Evolutionary conservation across 176 grass and related monocot species (phyloP).

Genomic region (Zoysia pacifica): DNA sequence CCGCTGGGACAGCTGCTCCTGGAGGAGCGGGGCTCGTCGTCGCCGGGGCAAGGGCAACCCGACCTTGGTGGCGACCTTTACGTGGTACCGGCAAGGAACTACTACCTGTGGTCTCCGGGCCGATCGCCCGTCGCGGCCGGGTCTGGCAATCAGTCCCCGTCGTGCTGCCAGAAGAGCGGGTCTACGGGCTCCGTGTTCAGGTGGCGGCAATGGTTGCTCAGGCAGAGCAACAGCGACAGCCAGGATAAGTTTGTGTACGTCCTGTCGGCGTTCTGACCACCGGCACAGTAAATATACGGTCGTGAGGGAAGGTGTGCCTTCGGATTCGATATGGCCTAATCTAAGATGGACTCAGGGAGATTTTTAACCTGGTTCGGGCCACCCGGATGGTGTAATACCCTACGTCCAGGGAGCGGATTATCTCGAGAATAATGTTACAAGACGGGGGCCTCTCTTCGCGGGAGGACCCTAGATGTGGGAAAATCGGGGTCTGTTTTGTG

Average conservation of each 20-base stretch:
- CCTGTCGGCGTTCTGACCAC: no score
- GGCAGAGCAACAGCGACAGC: slow-evolving; percentile 80
- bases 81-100: slow-evolving; percentile 49
- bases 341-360: no score
- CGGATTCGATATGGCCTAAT: no score
- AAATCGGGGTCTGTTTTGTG: no score
- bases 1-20: slow-evolving; percentile 60
- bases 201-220: slow-evolving; percentile 62
- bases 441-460: no score
- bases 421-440: no score
- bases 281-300: no score
- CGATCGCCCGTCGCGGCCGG: background rate
- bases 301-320: no score
- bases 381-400: no score
- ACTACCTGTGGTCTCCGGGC: slow-evolving; percentile 52
- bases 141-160: background rate
- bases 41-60: background rate
- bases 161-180: slow-evolving; percentile 57
- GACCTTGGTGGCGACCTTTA: slow-evolving; percentile 22
- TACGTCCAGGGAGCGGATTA: no score
- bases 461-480: no score
- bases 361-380: no score
- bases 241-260: slow-evolving; percentile 86
- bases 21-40: slow-evolving; percentile 42
- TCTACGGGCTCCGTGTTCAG: slow-evolving; percentile 74